Evolutionary conservation across 192 early-diverging fungal species (phyloP), one percentile per base, ranked within the genome.

Genomic region (Coemansia sp.): DNA sequence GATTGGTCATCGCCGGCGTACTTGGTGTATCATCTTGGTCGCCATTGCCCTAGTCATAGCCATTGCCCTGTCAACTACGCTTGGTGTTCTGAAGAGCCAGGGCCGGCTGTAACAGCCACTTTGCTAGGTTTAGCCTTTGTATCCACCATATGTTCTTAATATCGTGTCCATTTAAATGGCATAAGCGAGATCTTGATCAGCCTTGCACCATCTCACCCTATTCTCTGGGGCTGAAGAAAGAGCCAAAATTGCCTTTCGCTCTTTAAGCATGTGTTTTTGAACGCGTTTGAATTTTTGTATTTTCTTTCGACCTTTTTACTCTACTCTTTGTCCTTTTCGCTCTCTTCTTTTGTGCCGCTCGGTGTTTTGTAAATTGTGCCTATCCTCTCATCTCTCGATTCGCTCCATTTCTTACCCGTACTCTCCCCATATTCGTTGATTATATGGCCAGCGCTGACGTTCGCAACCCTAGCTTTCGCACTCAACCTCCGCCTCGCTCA

Each of bases 11-110:
- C 62, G 60, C 11, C 63, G 38, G 58, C 64, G 67, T 24, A 46
- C 48, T 34, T 70, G 68, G 69, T 62, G 56, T 35, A 24, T 39
- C 14, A 60, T 75, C 34, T 33, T 31, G n/a, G 31, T 75, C 9
- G 16, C 63, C 18, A 13, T 42, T 28, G 24, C 69, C 10, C 37
- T 77, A 45, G 51, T 83, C 33, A 59, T 71, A 20, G 36, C 34
- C 18, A 45, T 60, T 2, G 23, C 56, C 0, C 33, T 68, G 3
- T 59, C 33, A 14, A 61, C 40, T 9, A 56, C 62, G 8, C 62
- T 74, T 10, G 56, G 42, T 7, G 62, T 69, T 2, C 50, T 74
- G 6, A 62, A 59, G 18, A 38, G 38, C 34, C 43, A 65, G 14
- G 66, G 66, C 14, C 67, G 51, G 31, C 45, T 68, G 28, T 68